A percentile compares a stretch with the other conserved stretches of the same genome.
These are phyloP conservation scores for Cladosporium sp. DNA, from an alignment of 2,329 filamentous ascomycete genomes.

Conservation along the genomic window DNA sequence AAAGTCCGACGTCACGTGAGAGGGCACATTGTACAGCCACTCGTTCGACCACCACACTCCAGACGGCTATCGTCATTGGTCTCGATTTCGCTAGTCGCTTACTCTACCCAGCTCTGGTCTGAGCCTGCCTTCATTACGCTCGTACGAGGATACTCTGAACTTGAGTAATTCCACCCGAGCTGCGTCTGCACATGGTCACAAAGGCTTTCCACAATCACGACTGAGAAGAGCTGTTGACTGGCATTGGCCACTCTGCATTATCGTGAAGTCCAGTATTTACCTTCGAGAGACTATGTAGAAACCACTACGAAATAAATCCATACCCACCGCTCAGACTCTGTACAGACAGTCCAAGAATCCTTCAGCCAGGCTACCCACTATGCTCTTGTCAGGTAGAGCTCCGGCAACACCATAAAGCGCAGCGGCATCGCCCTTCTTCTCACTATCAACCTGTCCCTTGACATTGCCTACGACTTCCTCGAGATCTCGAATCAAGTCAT, in stretches of 20 bases:
- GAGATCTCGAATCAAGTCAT: slow-evolving; percentile 73
- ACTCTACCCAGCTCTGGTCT: not conserved
- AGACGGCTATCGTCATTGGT: not conserved
- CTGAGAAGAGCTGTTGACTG: not conserved
- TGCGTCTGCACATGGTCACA: not conserved
- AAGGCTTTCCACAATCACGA: not conserved
- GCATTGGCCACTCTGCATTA: not conserved
- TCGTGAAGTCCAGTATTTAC: slow-evolving; percentile 15
- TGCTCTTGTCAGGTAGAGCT: slow-evolving; percentile 90
- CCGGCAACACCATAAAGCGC: slow-evolving; percentile 94
- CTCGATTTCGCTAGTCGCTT: not conserved
- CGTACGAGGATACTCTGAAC: not conserved
- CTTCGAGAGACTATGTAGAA: not conserved
- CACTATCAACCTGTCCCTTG: slow-evolving; percentile 68
- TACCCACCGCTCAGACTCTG: not conserved
- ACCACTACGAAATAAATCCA: not conserved
- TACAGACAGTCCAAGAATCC: slow-evolving; percentile 72
- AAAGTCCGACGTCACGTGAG: slow-evolving; percentile 9
- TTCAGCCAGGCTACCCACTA: slow-evolving; percentile 84
- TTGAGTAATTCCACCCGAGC: not conserved
- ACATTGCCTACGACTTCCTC: slow-evolving; percentile 64
- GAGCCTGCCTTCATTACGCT: not conserved
- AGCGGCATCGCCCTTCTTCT: slow-evolving; percentile 71
- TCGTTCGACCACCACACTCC: not conserved
- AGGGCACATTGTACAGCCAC: not conserved